Conservation (phyloP, 345 rosid species). For the Eucalyptus sp. region DNA sequence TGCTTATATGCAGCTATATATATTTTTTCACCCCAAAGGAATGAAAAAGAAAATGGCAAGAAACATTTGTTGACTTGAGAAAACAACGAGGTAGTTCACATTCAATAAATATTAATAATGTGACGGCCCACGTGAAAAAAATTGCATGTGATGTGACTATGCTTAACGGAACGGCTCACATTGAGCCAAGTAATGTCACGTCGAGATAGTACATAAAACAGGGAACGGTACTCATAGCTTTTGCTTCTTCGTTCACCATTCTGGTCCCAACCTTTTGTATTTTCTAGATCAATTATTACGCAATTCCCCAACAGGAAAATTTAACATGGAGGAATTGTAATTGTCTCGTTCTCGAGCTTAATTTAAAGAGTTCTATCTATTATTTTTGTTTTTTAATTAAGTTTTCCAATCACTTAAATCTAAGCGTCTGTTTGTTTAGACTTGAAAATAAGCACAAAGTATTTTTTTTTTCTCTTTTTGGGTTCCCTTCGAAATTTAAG, state of each 20-base stretch:
- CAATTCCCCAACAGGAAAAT: neutral
- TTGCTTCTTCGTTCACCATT: neutral
- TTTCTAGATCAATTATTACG: neutral
- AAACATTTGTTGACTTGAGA: neutral
- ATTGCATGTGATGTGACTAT: neutral
- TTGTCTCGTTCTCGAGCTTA: neutral
- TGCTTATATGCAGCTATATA: neutral
- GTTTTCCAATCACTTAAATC: neutral
- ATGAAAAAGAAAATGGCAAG: neutral
- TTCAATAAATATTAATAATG: neutral
- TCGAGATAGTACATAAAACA: neutral
- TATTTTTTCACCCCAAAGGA: neutral
- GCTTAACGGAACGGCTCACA: neutral
- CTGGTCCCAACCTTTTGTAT: neutral
- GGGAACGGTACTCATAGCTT: neutral
- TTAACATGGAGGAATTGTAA: neutral
- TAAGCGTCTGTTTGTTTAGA: neutral
- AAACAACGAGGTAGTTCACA: neutral
- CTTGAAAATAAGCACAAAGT: neutral
- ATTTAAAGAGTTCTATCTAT: neutral
- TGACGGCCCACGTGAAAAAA: neutral
- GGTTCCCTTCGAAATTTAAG: neutral
- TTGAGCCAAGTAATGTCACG: neutral
- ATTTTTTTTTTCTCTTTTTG: neutral
- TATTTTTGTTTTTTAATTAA: fast-evolving